Conservation (phyloP, 1,284 basidiomycete genomes). For the Limonomyces culmigenus region DNA sequence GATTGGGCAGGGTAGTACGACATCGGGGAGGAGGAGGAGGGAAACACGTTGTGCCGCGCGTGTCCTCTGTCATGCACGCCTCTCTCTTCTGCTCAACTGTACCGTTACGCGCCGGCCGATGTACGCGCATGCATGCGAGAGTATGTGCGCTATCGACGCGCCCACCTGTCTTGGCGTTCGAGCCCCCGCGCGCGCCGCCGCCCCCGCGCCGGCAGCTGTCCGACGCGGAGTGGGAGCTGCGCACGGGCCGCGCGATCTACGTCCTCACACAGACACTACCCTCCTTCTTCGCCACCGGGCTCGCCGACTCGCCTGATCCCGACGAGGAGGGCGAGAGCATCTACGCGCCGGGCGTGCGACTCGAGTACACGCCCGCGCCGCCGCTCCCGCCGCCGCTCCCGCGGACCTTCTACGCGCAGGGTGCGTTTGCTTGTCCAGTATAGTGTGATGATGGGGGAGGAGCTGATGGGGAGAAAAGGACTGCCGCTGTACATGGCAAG, state of each 20-base stretch:
- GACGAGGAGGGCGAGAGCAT: neutral
- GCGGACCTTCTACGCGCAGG: slow-evolving; percentile 48
- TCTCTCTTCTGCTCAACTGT: too few relatives aligned
- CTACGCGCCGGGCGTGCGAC: neutral
- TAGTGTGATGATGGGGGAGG: neutral
- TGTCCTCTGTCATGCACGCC: too few relatives aligned
- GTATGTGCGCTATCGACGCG: too few relatives aligned
- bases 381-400: slow-evolving; percentile 47
- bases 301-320: slow-evolving; percentile 17
- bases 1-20: too few relatives aligned
- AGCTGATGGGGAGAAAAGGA: slow-evolving; percentile 28
- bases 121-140: too few relatives aligned
- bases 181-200: too few relatives aligned
- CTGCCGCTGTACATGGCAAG: slow-evolving; percentile 54
- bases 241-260: neutral
- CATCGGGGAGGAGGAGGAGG: too few relatives aligned
- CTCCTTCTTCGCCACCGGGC: neutral
- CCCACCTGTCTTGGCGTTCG: too few relatives aligned
- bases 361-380: slow-evolving; percentile 42
- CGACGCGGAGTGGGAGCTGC: too few relatives aligned
- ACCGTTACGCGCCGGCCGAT: too few relatives aligned
- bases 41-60: too few relatives aligned
- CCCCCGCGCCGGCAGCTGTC: too few relatives aligned
- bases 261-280: neutral
- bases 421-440: slow-evolving; percentile 16